Base-by-base conservation (phyloP, 257 asterid species). In the Haberlea rhodopensis region DNA sequence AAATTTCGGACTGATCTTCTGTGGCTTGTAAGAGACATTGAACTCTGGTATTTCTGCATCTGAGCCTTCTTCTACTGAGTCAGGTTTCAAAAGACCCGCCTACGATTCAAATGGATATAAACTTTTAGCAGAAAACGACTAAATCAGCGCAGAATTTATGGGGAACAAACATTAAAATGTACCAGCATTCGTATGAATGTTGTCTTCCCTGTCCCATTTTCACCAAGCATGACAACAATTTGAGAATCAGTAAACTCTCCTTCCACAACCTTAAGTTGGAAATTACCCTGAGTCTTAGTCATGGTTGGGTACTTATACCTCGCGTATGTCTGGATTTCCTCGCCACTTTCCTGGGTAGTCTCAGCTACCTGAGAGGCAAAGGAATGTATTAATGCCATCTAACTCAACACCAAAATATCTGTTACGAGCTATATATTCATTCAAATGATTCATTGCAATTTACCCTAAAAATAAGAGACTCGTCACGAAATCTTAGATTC, bases 241-340 rank as follows among this genome's bases (percentile, higher is more conserved):
- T 94, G 99, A 24, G 99, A 94, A 72, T 94, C 99, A 20, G 99
- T 90, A 75, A 94, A 94, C 80, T 94, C 99, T 45, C 99, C 99
- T 87, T 94, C 96, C 61, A 77, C 11, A 24, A 87, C 99, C 84
- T 87, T 89, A 58, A 92, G 97, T 70, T 51, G 84, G 84, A 92
- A 92, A 79, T 87, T 86, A 2, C 99, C 99, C 77, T 85, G 97
- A n/a, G 97, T 89, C 75, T 89, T 89, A 15, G 79, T 57, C 97
- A 92, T 92, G 66, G 96, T 84, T 59, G 99, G 99, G 72, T 87
- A 92, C 63, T 45, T 87, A 66, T 92, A 92, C 65, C 97, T 79
- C 15, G 97, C 97, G 67, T 92, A 92, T 0, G 95, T 81, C 75
- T 87, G 89, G 57, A 90, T 79, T 76, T 92, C 99, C 78, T 92